Evolutionary conservation across 2,329 filamentous ascomycete genomes (phyloP), one percentile per base, ranked within the genome.

Genomic region (Fusarium temperatum): DNA sequence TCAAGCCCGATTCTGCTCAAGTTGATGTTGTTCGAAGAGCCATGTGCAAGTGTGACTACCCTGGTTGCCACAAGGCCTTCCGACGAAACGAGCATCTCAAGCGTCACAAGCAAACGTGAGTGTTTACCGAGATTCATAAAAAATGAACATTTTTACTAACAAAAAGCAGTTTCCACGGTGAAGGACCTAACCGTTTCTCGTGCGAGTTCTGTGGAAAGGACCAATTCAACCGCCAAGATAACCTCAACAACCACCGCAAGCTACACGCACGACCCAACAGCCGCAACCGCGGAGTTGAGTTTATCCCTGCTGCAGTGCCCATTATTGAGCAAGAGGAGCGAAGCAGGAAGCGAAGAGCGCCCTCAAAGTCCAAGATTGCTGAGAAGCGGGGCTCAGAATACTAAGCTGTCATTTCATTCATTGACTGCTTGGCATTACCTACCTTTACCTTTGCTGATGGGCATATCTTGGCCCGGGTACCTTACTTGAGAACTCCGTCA

Each of bases 21-120:
- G 78, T 83, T 17, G 81, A 83, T n/a, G 80, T 83, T 18, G 81
- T 83, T 17, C 80, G 80, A n/a, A 73, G 81, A 51, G 81, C 80
- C 74, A 84, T 81, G 80, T 86, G 79, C 81, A 82, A 84, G 69
- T 89, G 87, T 71, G 80, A 84, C 22, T 83, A 85, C 38, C 82
- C 82, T 12, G 83, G 83, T 35, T 89, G 87, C 77, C 77, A 83
- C 72, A 86, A 85, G 73, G 84, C 83, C 0, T 89, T 87, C 68
- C 85, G 86, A 73, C 83, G 88, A 63, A 86, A 85, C 30, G 88
- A 90, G 78, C 88, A 90, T 70, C 80, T 89, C 24, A 89, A 89
- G 81, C 84, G 88, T 35, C 88, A 90, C 76, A 82, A 85, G 58
- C 83, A 84, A 60, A 86, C 86, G 87, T 89, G 76, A 82, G 86